Evolutionary conservation across 805 yeast species (phyloP), one percentile per base, ranked within the genome.

Genomic region (Candida koratica): DNA sequence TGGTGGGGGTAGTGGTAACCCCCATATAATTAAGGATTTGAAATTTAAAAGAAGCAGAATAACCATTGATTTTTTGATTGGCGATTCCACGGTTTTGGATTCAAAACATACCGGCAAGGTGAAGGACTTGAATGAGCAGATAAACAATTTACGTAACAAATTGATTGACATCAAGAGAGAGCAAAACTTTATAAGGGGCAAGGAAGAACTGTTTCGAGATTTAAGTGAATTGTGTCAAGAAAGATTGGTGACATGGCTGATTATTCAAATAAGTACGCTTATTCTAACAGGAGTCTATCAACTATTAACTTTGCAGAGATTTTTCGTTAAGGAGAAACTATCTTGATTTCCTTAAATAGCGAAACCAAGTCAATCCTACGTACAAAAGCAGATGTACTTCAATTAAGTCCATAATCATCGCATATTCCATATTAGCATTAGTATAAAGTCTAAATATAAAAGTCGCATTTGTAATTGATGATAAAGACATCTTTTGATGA

Each of bases 151-250:
- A 55, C 76, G 71, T 52, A 65, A 69, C 34, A 77, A 79, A 51
- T 60, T 85, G 47, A 64, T 65, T 22, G 75, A 69, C 40, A 71
- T 87, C 44, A 73, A 73, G 49, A 60, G 72, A 25, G 93, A 86
- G 51, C 95, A 84, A 55, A 60, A 63, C 31, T 61, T 69, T 41
- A 49, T 56, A 6, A 40, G 55, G 14, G 51, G 47, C 22, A 53
- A 53, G 38, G 60, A 55, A 34, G 51, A 44, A 15, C 14, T 14
- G 11, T 57, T 57, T 33, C 25, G 61, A 28, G 57, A 57, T 32
- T 42, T 49, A 19, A 45, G 51, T 11, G 62, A 57, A 35, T 22
- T 44, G n/a, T 49, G 55, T 6, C 48, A 53, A 32, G 48, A 41
- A 17, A 37, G 41, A 11, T 58, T 55, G 4, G 39, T 51, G 1